phyloP scores from a whole-genome alignment of 164 flowering plant genomes.

The Santalum album region DNA sequence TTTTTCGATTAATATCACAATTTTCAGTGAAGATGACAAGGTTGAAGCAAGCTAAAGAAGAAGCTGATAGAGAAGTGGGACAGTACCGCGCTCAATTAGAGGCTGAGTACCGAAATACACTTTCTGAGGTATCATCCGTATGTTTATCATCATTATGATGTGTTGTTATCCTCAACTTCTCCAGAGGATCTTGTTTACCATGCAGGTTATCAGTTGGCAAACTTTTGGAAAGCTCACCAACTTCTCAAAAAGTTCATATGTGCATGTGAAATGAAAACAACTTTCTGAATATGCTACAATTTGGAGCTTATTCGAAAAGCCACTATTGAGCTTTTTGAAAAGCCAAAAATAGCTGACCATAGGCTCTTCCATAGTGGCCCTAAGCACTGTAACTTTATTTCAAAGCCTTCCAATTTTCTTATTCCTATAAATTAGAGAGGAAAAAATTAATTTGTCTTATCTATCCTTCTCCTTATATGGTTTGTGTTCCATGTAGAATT shows the following conservation, averaged over 20 bases:
- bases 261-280: no score
- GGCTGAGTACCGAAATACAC: neutral
- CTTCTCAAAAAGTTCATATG: no score
- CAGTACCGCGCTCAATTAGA: neutral
- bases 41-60: constrained; percentile 1
- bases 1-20: neutral
- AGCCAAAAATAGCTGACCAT: no score
- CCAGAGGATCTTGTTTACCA: no score
- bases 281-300: no score
- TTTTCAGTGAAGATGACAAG: neutral
- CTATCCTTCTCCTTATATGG: neutral
- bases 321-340: no score
- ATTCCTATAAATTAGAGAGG: neutral
- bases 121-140: neutral
- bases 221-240: no score
- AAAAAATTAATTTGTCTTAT: neutral
- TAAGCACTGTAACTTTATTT: no score
- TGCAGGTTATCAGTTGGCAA: no score
- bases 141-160: neutral
- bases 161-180: no score
- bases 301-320: no score
- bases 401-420: neutral
- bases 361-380: no score
- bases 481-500: neutral
- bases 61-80: neutral